Evolutionary conservation across 1,284 basidiomycete genomes (phyloP), one percentile per base, ranked within the genome.

Genomic region (Trichosporon sp.): DNA sequence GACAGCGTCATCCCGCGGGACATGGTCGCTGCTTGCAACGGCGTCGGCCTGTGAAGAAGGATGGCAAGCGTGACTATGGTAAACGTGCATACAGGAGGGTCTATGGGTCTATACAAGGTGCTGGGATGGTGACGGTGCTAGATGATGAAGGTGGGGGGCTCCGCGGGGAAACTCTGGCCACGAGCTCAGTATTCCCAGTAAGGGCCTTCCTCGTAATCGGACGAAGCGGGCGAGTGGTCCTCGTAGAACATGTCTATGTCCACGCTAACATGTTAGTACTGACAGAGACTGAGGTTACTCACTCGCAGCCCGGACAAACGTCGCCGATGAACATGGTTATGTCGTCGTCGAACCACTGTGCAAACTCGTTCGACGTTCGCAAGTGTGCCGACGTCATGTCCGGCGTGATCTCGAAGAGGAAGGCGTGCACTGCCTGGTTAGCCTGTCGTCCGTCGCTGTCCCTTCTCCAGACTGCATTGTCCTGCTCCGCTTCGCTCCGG

Each of bases 1-100:
- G 62, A 67, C 34, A 56, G 64, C 4, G 66, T 67, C 1, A 63
- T 73, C 36, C 70, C 72, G 11, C 23, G 21, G 14, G 71, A 73
- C 59, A 58, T 71, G 5, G 66, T 71, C 6, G 59, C 61, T 3
- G 63, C 61, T 19, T 67, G 66, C 56, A n/a, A 27, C 6, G 31
- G 36, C 16, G 27, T 29, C 14, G 25, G 25, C 6, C 27, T 54
- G 11, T 13, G n/a, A n/a, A n/a, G n/a, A n/a, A n/a, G n/a, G n/a
- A n/a, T n/a, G n/a, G n/a, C n/a, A n/a, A n/a, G n/a, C 16, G 16
- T 16, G 13, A 29, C n/a, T n/a, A 54, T 54, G 25, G 14, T 54
- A 54, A 32, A 40, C 8, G 40, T 31, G 58, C 49, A 54, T 54
- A 54, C 49, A 54, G 49, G 25, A 29, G 49, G 25, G 25, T 54